These are phyloP conservation scores for Udeniomyces megalosporus DNA, from an alignment of 768 basidiomycete species.

Conservation along the genomic window DNA sequence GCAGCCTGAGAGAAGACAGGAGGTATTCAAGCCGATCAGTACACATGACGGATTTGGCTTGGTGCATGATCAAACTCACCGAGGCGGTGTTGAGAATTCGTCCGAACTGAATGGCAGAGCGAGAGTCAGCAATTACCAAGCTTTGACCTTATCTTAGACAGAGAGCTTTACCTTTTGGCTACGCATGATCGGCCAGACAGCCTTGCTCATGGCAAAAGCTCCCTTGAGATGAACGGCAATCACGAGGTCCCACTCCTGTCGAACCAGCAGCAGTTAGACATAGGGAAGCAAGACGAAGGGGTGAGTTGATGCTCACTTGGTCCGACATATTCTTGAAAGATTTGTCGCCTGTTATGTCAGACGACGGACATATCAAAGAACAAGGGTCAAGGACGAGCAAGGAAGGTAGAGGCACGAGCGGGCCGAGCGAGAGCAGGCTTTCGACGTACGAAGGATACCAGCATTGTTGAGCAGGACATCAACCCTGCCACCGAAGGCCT, in stretches of 20 bases:
- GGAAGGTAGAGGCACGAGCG: no score
- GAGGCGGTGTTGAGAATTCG: slow-evolving; percentile 55
- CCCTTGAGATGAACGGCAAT: slow-evolving; percentile 85
- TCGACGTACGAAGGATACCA: slow-evolving; percentile 45
- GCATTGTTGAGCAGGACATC: slow-evolving; percentile 78
- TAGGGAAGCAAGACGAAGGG: no score
- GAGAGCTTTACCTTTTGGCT: slow-evolving; percentile 26
- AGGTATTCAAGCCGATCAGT: not conserved
- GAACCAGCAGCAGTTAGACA: no score
- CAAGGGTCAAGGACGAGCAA: no score
- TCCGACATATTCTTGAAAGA: slow-evolving; percentile 93
- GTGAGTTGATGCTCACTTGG: no score
- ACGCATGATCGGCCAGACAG: slow-evolving; percentile 88
- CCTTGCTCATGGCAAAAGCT: slow-evolving; percentile 78
- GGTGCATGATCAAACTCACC: not conserved
- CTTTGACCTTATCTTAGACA: not conserved
- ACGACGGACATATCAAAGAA: no score
- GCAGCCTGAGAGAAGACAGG: slow-evolving; percentile 65
- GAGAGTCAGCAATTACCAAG: not conserved
- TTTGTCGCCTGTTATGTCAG: slow-evolving; percentile 32
- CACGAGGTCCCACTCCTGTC: slow-evolving; percentile 68
- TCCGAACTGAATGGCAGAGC: slow-evolving; percentile 44
- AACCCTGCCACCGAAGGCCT: slow-evolving; percentile 1
- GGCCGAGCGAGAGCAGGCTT: no score
- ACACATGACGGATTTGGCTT: not conserved